Evolutionary conservation across 331 rosid species (phyloP).

Genomic region (Erythrophleum ivorense): DNA sequence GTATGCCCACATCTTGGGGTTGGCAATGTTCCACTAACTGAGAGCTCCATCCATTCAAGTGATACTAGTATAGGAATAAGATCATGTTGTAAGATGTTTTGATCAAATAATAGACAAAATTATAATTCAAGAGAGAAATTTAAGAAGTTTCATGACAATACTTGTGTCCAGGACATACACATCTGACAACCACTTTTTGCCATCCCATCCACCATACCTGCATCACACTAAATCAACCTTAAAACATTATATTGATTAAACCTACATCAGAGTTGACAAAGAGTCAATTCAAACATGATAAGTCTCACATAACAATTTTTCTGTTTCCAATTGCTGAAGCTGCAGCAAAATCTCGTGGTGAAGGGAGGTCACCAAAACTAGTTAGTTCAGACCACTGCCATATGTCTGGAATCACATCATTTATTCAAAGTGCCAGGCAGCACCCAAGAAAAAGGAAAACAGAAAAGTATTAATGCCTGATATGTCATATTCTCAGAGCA

Average conservation of each 20-base stretch:
- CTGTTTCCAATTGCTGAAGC: constrained; percentile 92
- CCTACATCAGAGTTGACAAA: constrained; percentile 4
- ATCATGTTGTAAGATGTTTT: constrained; percentile 33
- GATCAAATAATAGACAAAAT: constrained; percentile 24
- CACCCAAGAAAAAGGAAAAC: constrained; percentile 24
- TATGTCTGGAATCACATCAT: constrained; percentile 63
- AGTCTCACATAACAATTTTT: constrained; percentile 88
- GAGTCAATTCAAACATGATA: not conserved
- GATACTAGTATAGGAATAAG: constrained; percentile 62
- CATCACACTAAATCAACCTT: constrained; percentile 39
- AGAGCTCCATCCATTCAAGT: constrained; percentile 91
- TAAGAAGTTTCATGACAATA: constrained; percentile 45
- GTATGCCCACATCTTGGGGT: constrained; percentile 96
- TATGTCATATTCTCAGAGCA: constrained; percentile 6
- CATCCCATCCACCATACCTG: constrained; percentile 99
- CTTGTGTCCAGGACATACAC: constrained; percentile 95
- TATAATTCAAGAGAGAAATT: constrained; percentile 9
- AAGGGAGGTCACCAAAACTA: constrained; percentile 93
- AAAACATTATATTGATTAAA: constrained; percentile 28
- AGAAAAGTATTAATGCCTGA: constrained; percentile 33
- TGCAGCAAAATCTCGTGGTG: constrained; percentile 90
- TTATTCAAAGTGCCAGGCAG: constrained; percentile 23
- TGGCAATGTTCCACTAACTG: constrained; percentile 80
- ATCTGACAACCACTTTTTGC: constrained; percentile 95
- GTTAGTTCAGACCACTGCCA: constrained; percentile 99